Percentiles rank a stretch among this genome's conserved stretches.
Evolutionary conservation across 108 stramenopile species (phyloP).

Genomic region (Nitzschia inconspicua): DNA sequence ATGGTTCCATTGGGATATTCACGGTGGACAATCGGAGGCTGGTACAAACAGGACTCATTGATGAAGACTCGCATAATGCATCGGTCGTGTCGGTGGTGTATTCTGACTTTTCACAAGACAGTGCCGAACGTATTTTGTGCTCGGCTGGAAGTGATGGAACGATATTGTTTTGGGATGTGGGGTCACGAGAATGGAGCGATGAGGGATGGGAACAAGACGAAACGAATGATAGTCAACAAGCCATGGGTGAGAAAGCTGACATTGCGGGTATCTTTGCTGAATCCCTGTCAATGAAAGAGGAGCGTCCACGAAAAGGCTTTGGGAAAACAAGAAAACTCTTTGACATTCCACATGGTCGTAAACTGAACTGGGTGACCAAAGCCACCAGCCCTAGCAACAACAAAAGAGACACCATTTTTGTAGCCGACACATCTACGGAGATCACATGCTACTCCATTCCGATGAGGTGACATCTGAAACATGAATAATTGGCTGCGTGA

Average conservation of each 20-base stretch:
- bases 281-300: no score
- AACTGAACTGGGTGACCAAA: constrained; percentile 60
- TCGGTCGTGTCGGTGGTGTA: constrained; percentile 71
- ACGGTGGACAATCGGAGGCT: constrained; percentile 43
- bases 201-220: constrained; percentile 18
- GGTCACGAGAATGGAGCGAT: constrained; percentile 23
- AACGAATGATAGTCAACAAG: not conserved
- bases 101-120: constrained; percentile 42
- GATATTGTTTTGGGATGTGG: constrained; percentile 75
- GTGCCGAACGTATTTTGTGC: constrained; percentile 55
- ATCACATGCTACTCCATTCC: constrained; percentile 67
- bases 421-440: constrained; percentile 73
- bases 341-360: constrained; percentile 45
- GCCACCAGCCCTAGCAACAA: constrained; percentile 16
- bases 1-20: constrained; percentile 52
- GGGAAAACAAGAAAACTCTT: constrained; percentile 28
- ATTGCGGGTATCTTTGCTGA: not conserved
- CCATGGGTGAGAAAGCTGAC: not conserved
- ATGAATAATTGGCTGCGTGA: no score
- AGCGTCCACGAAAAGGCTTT: not conserved
- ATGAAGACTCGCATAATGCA: constrained; percentile 34
- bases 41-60: constrained; percentile 36
- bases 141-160: constrained; percentile 70
- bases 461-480: no score
- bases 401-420: constrained; percentile 60